Percentiles rank a stretch among this genome's conserved stretches.
These are phyloP conservation scores for Vaccinium corymbosum DNA, from an alignment of 148 eudicot species.

Conservation along the genomic window DNA sequence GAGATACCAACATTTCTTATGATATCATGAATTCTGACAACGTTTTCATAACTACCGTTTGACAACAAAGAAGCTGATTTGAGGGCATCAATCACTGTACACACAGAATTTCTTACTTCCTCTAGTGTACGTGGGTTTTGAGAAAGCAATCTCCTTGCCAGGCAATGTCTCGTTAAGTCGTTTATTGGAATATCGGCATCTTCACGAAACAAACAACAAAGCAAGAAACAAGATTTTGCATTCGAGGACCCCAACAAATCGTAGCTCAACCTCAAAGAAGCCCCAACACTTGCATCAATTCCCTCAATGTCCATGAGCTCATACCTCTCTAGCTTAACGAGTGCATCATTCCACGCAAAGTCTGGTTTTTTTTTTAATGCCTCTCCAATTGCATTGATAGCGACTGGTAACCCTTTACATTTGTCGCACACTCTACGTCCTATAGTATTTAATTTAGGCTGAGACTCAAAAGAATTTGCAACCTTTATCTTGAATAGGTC, in stretches of 20 bases:
- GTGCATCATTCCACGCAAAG: slow-evolving; percentile 2
- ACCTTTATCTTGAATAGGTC: background rate
- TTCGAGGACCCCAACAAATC: background rate
- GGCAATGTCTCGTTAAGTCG: background rate
- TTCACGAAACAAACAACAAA: background rate
- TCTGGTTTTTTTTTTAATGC: background rate
- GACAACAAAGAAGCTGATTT: slow-evolving; percentile 13
- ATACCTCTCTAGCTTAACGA: background rate
- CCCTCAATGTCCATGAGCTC: background rate
- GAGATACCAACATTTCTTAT: background rate
- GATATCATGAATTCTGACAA: no score
- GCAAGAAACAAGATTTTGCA: slow-evolving; percentile 14
- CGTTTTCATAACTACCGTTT: background rate
- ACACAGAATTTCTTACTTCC: background rate
- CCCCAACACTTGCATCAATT: background rate
- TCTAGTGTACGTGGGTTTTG: background rate
- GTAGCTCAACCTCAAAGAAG: slow-evolving; percentile 8
- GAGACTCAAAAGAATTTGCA: background rate
- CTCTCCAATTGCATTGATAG: slow-evolving; percentile 6
- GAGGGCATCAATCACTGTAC: background rate
- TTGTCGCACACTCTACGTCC: background rate
- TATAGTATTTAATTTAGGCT: background rate
- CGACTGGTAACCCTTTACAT: slow-evolving; percentile 18
- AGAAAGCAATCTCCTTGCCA: background rate
- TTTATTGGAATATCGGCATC: background rate